Base-by-base conservation (phyloP, 352 stramenopile genomes). In the Discostella stelligera region DNA sequence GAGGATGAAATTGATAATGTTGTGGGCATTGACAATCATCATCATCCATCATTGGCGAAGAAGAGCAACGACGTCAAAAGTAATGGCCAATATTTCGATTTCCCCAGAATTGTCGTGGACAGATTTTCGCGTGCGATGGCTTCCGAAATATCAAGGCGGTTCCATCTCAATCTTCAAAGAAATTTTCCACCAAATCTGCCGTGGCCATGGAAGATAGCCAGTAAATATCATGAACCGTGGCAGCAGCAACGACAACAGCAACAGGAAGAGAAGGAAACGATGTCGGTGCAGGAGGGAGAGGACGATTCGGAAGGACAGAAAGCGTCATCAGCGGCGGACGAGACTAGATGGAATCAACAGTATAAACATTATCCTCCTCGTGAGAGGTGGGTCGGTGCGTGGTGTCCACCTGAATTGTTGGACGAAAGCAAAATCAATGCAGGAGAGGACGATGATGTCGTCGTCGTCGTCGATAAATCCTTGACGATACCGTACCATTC, bases 361-460 rank as follows among this genome's bases (percentile, higher is more conserved):
- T n/a, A n/a, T n/a, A n/a, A n/a, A n/a, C n/a, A 44, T 18, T 10
- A 18, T 61, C 39, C 8, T 53, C 20, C 30, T 44, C 11, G 48
- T 50, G 41, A 18, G 14, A 73, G 56, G 49, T 70, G 59, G 49
- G 66, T 74, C 27, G 66, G 71, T 23, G 74, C 62, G 49, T 77
- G 55, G 52, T 82, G 74, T 55, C 74, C 50, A 32, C 60, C 73
- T 23, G 37, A 44, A 14, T 44, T 44, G 37, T 44, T 44, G 37
- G 7, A 44, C 37, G 39, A 10, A 4, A 20, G 21, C 9, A 27
- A 13, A 30, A 30, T n/a, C 10, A 11, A 50, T 3, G 32, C 23
- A n/a, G 37, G 23, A 41, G 37, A 41, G 11, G 16, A 11, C 59
- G 27, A 67, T 21, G 20, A 20, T 44, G 16, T n/a, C 32, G 23